Evolutionary conservation across 2,329 filamentous ascomycete species (phyloP).

Genomic region (Sphaerostilbella broomeana): DNA sequence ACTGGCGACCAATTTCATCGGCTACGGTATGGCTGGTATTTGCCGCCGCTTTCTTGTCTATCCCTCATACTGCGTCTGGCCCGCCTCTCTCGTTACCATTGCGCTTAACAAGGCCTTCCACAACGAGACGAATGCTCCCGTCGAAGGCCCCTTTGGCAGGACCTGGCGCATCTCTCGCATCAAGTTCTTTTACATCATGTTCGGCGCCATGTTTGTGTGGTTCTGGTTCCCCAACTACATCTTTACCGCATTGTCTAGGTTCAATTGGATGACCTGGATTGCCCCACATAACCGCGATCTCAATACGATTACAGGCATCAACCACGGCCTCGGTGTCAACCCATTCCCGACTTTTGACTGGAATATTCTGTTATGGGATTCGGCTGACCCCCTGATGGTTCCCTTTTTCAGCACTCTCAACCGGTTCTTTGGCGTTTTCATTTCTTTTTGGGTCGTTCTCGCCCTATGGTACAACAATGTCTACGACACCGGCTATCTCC

Average conservation of each 20-base stretch:
- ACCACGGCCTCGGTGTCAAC: constrained; percentile 40
- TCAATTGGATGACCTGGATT: constrained; percentile 54
- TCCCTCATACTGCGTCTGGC: constrained; percentile 52
- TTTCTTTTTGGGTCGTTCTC: constrained; percentile 48
- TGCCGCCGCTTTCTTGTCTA: constrained; percentile 49
- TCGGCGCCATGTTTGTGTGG: constrained; percentile 48
- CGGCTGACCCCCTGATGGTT: constrained; percentile 40
- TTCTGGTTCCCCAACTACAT: constrained; percentile 54
- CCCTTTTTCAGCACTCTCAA: constrained; percentile 57
- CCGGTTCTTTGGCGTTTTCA: constrained; percentile 50
- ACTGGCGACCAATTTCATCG: constrained; percentile 50
- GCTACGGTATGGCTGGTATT: constrained; percentile 53
- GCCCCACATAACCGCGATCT: constrained; percentile 38
- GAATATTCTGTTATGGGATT: constrained; percentile 40
- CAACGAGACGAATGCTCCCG: constrained; percentile 34
- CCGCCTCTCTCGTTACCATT: constrained; percentile 47
- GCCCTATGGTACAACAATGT: constrained; percentile 53
- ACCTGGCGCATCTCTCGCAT: constrained; percentile 43
- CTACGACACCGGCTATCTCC: constrained; percentile 50
- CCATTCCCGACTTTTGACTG: constrained; percentile 43
- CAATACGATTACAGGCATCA: constrained; percentile 37
- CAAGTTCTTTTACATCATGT: constrained; percentile 45
- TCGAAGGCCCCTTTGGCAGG: constrained; percentile 36
- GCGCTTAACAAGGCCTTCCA: constrained; percentile 50
- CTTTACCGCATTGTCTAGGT: constrained; percentile 44